Evolutionary conservation across 768 basidiomycete genomes (phyloP).

Genomic region (Dacryopinax spathularia): DNA sequence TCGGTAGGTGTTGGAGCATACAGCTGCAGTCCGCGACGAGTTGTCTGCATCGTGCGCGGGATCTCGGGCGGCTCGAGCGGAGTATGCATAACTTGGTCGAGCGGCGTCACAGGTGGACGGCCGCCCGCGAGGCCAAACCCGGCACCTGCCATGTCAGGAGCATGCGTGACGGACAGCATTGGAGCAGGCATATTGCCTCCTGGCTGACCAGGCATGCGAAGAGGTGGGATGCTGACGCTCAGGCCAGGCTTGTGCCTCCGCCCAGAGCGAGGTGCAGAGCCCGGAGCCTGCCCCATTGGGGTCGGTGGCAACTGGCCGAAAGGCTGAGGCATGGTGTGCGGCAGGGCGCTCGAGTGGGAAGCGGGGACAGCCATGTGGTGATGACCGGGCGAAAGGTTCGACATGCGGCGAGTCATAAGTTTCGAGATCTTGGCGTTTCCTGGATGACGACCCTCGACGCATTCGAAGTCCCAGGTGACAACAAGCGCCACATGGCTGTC

Average conservation of each 20-base stretch:
- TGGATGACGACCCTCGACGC: slow-evolving; percentile 5
- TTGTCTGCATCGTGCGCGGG: neutral
- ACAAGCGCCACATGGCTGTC: slow-evolving; percentile 17
- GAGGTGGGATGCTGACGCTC: slow-evolving; percentile 5
- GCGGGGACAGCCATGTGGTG: neutral
- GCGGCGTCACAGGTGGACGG: neutral
- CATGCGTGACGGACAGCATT: neutral
- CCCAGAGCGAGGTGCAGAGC: neutral
- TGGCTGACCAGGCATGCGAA: neutral
- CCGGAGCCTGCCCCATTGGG: neutral
- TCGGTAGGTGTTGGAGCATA: neutral
- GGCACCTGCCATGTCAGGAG: neutral
- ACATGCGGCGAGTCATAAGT: neutral
- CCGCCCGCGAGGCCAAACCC: neutral
- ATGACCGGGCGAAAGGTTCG: neutral
- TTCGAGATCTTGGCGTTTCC: neutral
- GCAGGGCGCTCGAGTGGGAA: neutral
- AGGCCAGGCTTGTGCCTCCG: neutral
- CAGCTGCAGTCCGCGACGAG: neutral
- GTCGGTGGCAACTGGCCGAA: neutral
- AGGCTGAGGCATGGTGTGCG: neutral
- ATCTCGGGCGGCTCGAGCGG: slow-evolving; percentile 5
- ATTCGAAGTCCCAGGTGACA: slow-evolving; percentile 14
- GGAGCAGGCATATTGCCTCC: neutral
- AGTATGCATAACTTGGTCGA: slow-evolving; percentile 3